phyloP scores from a whole-genome alignment of 345 rosid species.

The Nephelium lappaceum region DNA sequence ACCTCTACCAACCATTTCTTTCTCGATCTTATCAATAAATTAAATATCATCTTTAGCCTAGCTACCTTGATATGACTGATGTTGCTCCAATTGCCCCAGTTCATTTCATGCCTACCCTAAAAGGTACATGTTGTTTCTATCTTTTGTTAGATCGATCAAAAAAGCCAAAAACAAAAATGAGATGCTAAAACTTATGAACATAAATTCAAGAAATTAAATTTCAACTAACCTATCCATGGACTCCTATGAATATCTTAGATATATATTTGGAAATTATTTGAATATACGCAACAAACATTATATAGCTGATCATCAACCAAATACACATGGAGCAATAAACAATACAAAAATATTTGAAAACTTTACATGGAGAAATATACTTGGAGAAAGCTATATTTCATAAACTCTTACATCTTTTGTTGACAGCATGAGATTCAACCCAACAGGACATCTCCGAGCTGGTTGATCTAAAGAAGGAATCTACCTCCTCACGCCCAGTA shows the following conservation, averaged over 20 bases:
- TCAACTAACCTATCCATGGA: no score
- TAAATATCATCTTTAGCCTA: background rate
- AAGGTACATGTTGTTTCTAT: no score
- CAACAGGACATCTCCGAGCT: constrained; percentile 23
- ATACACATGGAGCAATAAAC: background rate
- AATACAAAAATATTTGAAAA: background rate
- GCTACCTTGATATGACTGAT: background rate
- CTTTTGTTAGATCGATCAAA: background rate
- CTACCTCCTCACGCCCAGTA: constrained; percentile 46
- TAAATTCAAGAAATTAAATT: background rate
- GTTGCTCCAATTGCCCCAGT: background rate
- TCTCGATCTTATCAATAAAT: constrained; percentile 2
- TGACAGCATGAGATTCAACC: constrained; percentile 17
- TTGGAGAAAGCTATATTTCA: constrained; percentile 14
- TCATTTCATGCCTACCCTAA: no score
- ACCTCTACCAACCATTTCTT: background rate
- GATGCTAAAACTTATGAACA: background rate
- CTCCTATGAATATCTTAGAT: background rate
- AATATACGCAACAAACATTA: constrained; percentile 3
- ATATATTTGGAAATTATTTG: background rate
- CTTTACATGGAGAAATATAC: no score
- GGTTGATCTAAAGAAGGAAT: constrained; percentile 50
- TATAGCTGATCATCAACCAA: background rate
- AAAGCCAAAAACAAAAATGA: background rate
- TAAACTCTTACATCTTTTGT: constrained; percentile 52